phyloP scores from a whole-genome alignment of 306 rosid genomes.

The Cajanus cajan region DNA sequence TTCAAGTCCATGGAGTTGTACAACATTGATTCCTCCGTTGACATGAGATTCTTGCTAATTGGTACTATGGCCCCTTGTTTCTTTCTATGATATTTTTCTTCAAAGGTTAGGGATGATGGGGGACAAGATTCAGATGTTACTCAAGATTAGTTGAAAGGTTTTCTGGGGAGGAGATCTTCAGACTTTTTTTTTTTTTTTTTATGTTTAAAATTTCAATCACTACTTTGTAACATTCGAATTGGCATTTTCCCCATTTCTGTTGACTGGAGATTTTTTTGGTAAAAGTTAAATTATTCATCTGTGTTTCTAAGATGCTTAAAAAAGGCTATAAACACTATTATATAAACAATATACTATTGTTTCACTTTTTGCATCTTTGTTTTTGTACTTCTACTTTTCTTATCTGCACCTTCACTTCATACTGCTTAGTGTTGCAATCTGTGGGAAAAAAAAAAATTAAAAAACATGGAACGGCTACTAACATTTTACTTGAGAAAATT shows the following conservation, averaged over 20 bases:
- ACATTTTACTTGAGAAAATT: no score
- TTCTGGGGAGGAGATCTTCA: constrained; percentile 44
- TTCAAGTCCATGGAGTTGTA: constrained; percentile 35
- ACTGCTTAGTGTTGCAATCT: no score
- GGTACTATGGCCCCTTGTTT: constrained; percentile 53
- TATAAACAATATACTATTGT: no score
- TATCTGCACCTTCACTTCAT: no score
- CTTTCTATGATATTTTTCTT: constrained; percentile 36
- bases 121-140: constrained; percentile 53
- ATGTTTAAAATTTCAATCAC: constrained; percentile 39
- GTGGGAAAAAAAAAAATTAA: no score
- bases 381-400: no score
- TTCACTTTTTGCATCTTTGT: no score
- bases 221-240: constrained; percentile 47
- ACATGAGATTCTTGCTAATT: constrained; percentile 65
- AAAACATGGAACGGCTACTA: no score
- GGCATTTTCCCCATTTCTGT: constrained; percentile 53
- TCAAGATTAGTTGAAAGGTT: constrained; percentile 64
- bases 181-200: background rate
- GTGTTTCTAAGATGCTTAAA: no score
- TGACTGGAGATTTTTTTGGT: constrained; percentile 49
- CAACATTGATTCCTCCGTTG: constrained; percentile 48
- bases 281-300: no score
- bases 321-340: no score
- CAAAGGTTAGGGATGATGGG: constrained; percentile 46